Conservation (phyloP, 805 yeast species). For the Candida corydali region DNA sequence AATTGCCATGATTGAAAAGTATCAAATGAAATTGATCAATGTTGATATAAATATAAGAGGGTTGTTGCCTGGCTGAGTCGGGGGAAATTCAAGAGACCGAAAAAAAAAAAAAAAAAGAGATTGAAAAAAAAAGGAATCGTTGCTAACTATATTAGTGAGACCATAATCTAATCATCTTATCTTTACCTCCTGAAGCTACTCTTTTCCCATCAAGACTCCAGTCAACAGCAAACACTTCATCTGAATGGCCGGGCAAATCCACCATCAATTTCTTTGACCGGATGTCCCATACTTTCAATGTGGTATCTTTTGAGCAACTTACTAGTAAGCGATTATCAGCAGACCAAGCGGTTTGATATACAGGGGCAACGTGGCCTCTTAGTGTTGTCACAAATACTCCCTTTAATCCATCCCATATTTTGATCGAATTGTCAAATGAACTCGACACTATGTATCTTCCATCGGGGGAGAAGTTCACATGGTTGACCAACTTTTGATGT, state of each 20-base stretch:
- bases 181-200: conserved; percentile 98
- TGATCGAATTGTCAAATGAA: conserved; percentile 92
- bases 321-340: conserved; percentile 88
- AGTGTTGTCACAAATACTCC: conserved; percentile 88
- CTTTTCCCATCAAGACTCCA: conserved; percentile 95
- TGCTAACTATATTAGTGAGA: conserved; percentile 45
- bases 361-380: conserved; percentile 97
- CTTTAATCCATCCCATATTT: conserved; percentile 92
- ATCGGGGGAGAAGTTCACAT: conserved; percentile 93
- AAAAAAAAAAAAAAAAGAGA: too few relatives aligned
- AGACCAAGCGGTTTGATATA: conserved; percentile 97
- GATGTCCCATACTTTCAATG: conserved; percentile 94
- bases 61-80: background rate
- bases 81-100: background rate
- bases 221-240: conserved; percentile 94
- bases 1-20: conserved; percentile 53
- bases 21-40: background rate
- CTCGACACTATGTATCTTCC: conserved; percentile 88
- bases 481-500: conserved; percentile 94
- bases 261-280: conserved; percentile 77
- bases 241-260: conserved; percentile 94
- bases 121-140: background rate
- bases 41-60: too few relatives aligned
- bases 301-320: conserved; percentile 93
- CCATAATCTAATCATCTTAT: conserved; percentile 92